Percentiles rank a stretch among this genome's conserved stretches.
These are phyloP conservation scores for Trametes maxima DNA, from an alignment of 768 basidiomycete species.

Conservation along the genomic window DNA sequence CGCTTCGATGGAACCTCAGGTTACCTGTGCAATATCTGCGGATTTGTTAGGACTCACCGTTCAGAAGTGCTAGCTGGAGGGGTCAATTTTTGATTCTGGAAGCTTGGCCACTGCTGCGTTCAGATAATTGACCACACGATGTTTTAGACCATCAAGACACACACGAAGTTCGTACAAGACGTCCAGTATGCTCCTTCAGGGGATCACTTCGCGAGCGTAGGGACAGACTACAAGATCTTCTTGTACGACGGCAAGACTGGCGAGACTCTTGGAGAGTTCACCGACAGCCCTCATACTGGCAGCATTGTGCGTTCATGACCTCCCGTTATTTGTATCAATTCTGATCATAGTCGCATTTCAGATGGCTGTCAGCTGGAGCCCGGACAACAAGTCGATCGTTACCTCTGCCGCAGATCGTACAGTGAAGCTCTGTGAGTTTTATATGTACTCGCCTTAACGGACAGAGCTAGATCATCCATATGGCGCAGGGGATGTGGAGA, in stretches of 20 bases:
- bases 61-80: too few relatives aligned
- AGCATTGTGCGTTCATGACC: constrained; percentile 58
- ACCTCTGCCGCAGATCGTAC: constrained; percentile 87
- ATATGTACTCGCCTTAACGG: background rate
- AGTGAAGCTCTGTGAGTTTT: constrained; percentile 77
- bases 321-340: background rate
- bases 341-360: constrained; percentile 27
- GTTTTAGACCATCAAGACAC: constrained; percentile 75
- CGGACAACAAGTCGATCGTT: constrained; percentile 69
- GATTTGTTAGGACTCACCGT: too few relatives aligned
- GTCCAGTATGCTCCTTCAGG: constrained; percentile 83
- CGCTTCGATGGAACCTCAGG: too few relatives aligned
- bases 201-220: constrained; percentile 83
- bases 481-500: constrained; percentile 75
- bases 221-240: constrained; percentile 85
- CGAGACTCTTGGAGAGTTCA: constrained; percentile 70
- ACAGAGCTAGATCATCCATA: background rate
- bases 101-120: background rate
- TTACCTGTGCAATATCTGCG: too few relatives aligned
- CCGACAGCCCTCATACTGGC: constrained; percentile 71
- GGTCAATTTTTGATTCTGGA: too few relatives aligned
- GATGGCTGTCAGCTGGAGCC: constrained; percentile 83
- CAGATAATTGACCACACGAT: background rate
- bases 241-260: constrained; percentile 91
- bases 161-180: constrained; percentile 92